A percentile compares a stretch with the other conserved stretches of the same genome.
phyloP scores from a whole-genome alignment of 345 rosid species.

The Adansonia digitata region DNA sequence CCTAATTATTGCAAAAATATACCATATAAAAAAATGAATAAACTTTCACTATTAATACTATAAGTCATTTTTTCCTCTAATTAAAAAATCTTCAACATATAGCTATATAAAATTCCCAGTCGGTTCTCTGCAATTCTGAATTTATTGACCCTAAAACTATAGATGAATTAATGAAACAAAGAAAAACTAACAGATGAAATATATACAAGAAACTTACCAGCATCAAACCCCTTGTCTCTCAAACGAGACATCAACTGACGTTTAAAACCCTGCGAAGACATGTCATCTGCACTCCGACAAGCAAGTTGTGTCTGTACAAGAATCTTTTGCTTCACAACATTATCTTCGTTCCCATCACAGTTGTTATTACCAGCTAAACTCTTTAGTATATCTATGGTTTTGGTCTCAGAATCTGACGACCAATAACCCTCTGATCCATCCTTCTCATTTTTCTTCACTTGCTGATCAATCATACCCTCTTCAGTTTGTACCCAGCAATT shows the following conservation, averaged over 20 bases:
- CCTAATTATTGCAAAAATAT: neutral
- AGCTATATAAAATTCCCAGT: slow-evolving; percentile 53
- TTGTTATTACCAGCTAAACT: slow-evolving; percentile 14
- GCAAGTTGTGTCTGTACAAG: slow-evolving; percentile 26
- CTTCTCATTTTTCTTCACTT: neutral
- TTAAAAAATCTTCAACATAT: too few relatives aligned
- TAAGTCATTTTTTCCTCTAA: too few relatives aligned
- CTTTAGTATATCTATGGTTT: slow-evolving; percentile 27
- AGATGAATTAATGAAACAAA: neutral
- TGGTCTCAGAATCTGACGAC: slow-evolving; percentile 35
- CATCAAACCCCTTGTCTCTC: slow-evolving; percentile 65
- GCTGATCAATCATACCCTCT: neutral
- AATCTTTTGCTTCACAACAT: slow-evolving; percentile 32
- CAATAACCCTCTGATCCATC: slow-evolving; percentile 7
- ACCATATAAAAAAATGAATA: neutral
- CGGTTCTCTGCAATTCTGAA: too few relatives aligned
- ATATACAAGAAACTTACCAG: slow-evolving; percentile 44
- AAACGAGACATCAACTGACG: slow-evolving; percentile 51
- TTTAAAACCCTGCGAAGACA: slow-evolving; percentile 22
- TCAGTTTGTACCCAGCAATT: slow-evolving; percentile 22
- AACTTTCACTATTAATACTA: slow-evolving; percentile 4
- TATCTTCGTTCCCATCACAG: slow-evolving; percentile 17
- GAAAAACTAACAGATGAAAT: neutral
- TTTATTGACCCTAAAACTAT: neutral
- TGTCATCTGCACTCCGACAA: slow-evolving; percentile 20